These are phyloP conservation scores for Bipolaris bicolor DNA, from an alignment of 2,329 filamentous ascomycete species.

Conservation along the genomic window DNA sequence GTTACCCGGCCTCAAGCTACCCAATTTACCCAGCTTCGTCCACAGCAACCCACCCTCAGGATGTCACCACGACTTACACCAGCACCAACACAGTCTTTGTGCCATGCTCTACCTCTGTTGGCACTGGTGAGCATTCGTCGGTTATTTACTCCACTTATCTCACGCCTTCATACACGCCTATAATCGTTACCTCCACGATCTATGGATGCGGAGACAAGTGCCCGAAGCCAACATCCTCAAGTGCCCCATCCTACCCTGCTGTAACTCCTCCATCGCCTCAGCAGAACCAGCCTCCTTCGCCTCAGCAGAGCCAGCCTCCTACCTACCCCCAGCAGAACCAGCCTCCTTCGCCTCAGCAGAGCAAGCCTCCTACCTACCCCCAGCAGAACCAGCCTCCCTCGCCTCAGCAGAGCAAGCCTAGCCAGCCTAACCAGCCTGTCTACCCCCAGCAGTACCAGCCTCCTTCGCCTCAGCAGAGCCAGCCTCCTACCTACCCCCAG, in stretches of 20 bases:
- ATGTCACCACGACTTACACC: slow-evolving; percentile 31
- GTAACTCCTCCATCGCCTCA: neutral
- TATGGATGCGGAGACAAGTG: slow-evolving; percentile 24
- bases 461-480: neutral
- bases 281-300: neutral
- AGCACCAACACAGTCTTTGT: slow-evolving; percentile 46
- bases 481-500: slow-evolving; percentile 2
- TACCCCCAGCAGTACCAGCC: neutral
- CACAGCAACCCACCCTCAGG: slow-evolving; percentile 14
- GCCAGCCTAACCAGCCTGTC: no score
- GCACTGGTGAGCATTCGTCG: slow-evolving; percentile 33
- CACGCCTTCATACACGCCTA: slow-evolving; percentile 42
- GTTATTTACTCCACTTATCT: slow-evolving; percentile 50
- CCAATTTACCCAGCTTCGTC: slow-evolving; percentile 13
- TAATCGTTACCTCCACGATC: slow-evolving; percentile 39
- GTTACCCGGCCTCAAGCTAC: neutral
- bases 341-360: neutral
- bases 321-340: neutral
- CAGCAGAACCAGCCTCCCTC: neutral
- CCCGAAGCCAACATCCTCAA: slow-evolving; percentile 18
- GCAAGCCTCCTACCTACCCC: neutral
- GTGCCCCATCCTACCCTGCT: slow-evolving; percentile 1
- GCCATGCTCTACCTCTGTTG: slow-evolving; percentile 47
- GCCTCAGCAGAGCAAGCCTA: no score
- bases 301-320: neutral